phyloP scores from a whole-genome alignment of 139 green algal genomes.

The Coelastrella sp. region DNA sequence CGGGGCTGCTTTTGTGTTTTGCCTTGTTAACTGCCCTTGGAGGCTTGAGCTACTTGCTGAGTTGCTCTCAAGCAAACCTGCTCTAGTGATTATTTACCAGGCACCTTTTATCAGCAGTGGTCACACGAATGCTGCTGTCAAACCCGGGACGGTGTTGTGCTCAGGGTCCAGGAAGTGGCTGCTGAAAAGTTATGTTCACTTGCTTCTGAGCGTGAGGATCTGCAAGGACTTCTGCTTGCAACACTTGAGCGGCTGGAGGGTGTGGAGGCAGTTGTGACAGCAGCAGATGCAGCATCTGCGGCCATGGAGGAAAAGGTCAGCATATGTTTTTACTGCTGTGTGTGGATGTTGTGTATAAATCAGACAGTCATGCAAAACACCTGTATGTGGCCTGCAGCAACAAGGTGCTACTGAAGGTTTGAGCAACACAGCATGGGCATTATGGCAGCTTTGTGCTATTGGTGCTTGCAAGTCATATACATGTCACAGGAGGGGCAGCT shows the following conservation, averaged over 20 bases:
- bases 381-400: too few species aligned
- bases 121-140: neutral
- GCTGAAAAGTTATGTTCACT: constrained; percentile 29
- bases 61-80: too few species aligned
- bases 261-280: constrained; percentile 65
- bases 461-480: too few species aligned
- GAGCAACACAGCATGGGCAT: too few species aligned
- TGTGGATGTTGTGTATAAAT: neutral
- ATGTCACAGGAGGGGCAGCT: too few species aligned
- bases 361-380: neutral
- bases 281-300: constrained; percentile 52
- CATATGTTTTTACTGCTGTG: neutral
- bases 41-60: too few species aligned
- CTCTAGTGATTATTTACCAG: too few species aligned
- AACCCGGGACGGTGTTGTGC: neutral
- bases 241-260: constrained; percentile 64
- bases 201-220: constrained; percentile 48
- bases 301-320: constrained; percentile 51
- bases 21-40: too few species aligned
- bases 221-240: constrained; percentile 53
- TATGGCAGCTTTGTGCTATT: too few species aligned
- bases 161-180: constrained; percentile 26
- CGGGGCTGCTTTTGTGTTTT: too few species aligned
- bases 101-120: too few species aligned
- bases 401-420: too few species aligned